A percentile compares a stretch with the other conserved stretches of the same genome.
These are phyloP conservation scores for Pseudevernia furfuracea DNA, from an alignment of 495 filamentous ascomycete species.

Conservation along the genomic window DNA sequence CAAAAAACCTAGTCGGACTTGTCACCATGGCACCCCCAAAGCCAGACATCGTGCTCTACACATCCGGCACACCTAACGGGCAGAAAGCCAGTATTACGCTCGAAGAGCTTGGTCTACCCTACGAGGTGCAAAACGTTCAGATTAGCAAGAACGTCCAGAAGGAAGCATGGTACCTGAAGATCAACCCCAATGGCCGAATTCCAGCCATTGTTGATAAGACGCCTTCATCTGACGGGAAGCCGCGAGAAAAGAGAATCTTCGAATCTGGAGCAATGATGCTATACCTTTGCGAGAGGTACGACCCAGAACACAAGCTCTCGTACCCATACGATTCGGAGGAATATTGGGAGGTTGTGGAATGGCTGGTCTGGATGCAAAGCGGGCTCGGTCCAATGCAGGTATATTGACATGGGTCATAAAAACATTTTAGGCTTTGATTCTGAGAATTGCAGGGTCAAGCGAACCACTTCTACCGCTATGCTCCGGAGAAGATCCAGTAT, in stretches of 20 bases:
- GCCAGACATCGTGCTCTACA: constrained; percentile 35
- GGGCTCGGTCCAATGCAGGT: constrained; percentile 36
- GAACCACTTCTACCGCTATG: constrained; percentile 38
- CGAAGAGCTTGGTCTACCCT: constrained; percentile 68
- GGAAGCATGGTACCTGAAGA: constrained; percentile 70
- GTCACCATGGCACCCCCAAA: constrained; percentile 1
- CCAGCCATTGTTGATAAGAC: constrained; percentile 65
- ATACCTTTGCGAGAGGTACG: constrained; percentile 43
- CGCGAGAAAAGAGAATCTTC: constrained; percentile 38
- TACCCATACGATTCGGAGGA: constrained; percentile 38
- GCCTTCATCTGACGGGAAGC: constrained; percentile 30
- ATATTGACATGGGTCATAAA: neutral
- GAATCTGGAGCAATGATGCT: constrained; percentile 43
- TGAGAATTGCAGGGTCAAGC: constrained; percentile 32
- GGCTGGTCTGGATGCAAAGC: constrained; percentile 41
- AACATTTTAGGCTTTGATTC: neutral
- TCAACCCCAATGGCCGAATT: constrained; percentile 88
- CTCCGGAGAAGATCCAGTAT: constrained; percentile 34
- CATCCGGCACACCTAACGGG: constrained; percentile 36
- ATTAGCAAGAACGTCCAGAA: constrained; percentile 65
- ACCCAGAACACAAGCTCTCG: constrained; percentile 38
- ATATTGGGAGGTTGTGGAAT: constrained; percentile 39
- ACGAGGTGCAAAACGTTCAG: constrained; percentile 54
- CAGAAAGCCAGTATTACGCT: constrained; percentile 69
- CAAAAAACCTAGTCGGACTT: neutral